Evolutionary conservation across 2,329 filamentous ascomycete species (phyloP).

Genomic region (Microdochium trichocladiopsis): DNA sequence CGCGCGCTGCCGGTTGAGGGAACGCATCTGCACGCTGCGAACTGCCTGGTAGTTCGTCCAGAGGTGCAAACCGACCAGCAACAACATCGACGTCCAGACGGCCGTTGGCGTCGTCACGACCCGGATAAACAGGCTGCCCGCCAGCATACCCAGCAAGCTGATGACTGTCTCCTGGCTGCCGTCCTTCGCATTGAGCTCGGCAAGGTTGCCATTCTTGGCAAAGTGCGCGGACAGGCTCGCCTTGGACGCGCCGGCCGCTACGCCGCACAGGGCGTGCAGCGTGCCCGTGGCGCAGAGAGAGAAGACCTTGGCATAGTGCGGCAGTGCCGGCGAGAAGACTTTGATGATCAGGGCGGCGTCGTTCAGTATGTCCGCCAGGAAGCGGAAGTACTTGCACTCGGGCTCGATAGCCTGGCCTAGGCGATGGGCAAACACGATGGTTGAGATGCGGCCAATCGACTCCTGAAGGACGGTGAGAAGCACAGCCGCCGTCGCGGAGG

Average conservation of each 20-base stretch:
- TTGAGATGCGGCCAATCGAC: slow-evolving; percentile 72
- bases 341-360: slow-evolving; percentile 83
- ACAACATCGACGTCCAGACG: slow-evolving; percentile 67
- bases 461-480: slow-evolving; percentile 80
- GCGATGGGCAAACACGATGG: slow-evolving; percentile 77
- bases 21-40: slow-evolving; percentile 72
- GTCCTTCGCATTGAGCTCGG: slow-evolving; percentile 87
- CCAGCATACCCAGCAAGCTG: slow-evolving; percentile 78
- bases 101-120: slow-evolving; percentile 61
- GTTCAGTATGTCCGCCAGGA: slow-evolving; percentile 84
- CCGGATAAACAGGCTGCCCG: slow-evolving; percentile 75
- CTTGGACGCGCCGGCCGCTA: slow-evolving; percentile 84
- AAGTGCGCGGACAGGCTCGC: slow-evolving; percentile 90
- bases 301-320: slow-evolving; percentile 40
- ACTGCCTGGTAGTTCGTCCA: slow-evolving; percentile 84
- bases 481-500: slow-evolving; percentile 73
- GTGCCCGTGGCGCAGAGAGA: slow-evolving; percentile 43
- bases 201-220: slow-evolving; percentile 65
- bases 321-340: slow-evolving; percentile 68
- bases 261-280: slow-evolving; percentile 66
- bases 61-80: slow-evolving; percentile 70
- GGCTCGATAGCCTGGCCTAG: slow-evolving; percentile 79
- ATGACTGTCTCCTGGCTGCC: slow-evolving; percentile 94
- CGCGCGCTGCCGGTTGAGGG: slow-evolving; percentile 79
- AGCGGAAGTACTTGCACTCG: slow-evolving; percentile 84